phyloP scores from a whole-genome alignment of 2,329 filamentous ascomycete species.

The Hypoxylon sp. region DNA sequence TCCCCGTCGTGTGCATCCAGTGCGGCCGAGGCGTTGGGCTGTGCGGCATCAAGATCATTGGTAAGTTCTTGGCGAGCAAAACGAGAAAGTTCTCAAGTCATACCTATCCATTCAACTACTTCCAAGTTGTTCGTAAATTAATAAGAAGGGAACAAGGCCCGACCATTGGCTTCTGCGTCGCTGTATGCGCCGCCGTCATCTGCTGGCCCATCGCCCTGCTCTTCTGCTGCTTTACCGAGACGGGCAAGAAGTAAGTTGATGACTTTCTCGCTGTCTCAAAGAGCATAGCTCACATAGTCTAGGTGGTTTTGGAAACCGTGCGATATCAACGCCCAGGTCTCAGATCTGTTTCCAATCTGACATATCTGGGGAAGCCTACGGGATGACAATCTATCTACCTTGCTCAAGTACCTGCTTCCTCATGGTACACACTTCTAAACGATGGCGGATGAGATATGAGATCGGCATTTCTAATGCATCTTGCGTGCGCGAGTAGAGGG shows the following conservation, averaged over 20 bases:
- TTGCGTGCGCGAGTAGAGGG: not conserved
- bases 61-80: no score
- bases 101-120: no score
- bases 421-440: no score
- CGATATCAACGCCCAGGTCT: conserved; percentile 36
- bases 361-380: not conserved
- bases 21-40: conserved; percentile 37
- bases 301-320: conserved; percentile 41
- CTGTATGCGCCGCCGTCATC: conserved; percentile 31
- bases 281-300: not conserved
- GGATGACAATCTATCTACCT: not conserved
- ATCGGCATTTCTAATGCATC: not conserved
- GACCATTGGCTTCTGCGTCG: conserved; percentile 37
- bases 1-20: conserved; percentile 38
- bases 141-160: no score
- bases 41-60: conserved; percentile 37
- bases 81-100: no score
- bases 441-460: no score
- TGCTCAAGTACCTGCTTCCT: no score
- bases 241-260: conserved; percentile 37
- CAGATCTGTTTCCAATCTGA: conserved; percentile 37
- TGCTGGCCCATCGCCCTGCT: conserved; percentile 38
- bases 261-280: no score
- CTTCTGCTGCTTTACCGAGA: conserved; percentile 39
- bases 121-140: no score